Conservation (phyloP, 257 asterid species). For the Capsicum rhomboideum region DNA sequence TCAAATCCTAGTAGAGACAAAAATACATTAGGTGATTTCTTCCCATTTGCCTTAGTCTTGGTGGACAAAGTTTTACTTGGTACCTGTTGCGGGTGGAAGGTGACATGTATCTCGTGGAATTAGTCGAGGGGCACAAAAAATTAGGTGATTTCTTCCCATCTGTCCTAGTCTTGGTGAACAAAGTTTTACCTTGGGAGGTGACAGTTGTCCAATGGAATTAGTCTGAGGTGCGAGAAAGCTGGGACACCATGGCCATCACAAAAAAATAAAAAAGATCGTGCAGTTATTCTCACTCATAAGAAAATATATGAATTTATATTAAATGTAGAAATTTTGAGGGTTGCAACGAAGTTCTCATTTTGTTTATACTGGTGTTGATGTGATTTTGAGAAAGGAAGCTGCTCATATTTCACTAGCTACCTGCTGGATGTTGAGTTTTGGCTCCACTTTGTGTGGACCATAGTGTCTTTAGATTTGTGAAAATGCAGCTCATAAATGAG, state of each 20-base stretch:
- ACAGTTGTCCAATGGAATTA: not conserved
- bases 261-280: not conserved
- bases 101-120: not conserved
- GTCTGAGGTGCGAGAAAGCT: too few relatives aligned
- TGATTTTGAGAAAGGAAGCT: not conserved
- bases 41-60: not conserved
- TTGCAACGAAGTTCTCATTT: not conserved
- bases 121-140: too few relatives aligned
- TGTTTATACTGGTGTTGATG: not conserved
- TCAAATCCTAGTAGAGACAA: not conserved
- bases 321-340: not conserved
- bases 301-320: not conserved
- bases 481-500: too few relatives aligned
- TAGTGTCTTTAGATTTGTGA: too few relatives aligned
- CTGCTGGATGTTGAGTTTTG: not conserved
- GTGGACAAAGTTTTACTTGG: not conserved
- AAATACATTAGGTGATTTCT: not conserved
- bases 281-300: too few relatives aligned
- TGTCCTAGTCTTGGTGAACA: not conserved
- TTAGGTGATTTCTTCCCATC: fast-evolving
- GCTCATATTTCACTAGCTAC: not conserved
- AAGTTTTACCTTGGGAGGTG: not conserved
- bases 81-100: not conserved
- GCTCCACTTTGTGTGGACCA: too few relatives aligned
- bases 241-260: not conserved